These are phyloP conservation scores for Leccinum disarticulatum DNA, from an alignment of 768 basidiomycete species.

Conservation along the genomic window DNA sequence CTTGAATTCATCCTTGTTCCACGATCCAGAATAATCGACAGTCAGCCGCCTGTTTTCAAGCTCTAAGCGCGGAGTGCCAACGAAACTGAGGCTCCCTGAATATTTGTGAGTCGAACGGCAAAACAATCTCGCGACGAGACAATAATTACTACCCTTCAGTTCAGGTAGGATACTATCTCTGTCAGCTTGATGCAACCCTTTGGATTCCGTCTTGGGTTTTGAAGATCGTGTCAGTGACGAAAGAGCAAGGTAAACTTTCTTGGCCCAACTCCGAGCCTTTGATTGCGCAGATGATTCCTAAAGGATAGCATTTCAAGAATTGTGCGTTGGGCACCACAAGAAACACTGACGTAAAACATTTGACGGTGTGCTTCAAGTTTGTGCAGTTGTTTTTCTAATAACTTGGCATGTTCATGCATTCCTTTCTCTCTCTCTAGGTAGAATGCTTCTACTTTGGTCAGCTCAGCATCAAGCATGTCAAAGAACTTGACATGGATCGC, in stretches of 20 bases:
- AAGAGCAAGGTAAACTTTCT: slow-evolving; percentile 9
- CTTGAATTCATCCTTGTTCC: background rate
- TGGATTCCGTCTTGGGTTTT: background rate
- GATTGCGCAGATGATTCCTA: slow-evolving; percentile 18
- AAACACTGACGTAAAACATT: slow-evolving; percentile 50
- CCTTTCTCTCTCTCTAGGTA: slow-evolving; percentile 70
- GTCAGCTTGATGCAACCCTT: background rate
- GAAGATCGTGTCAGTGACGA: slow-evolving; percentile 6
- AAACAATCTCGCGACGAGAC: background rate
- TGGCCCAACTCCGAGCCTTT: slow-evolving; percentile 12
- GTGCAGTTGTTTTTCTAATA: slow-evolving; percentile 65
- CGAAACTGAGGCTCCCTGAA: background rate
- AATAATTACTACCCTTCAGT: slow-evolving; percentile 4
- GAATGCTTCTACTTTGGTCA: slow-evolving; percentile 85
- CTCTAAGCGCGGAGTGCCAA: background rate
- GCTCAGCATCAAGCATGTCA: slow-evolving; percentile 68
- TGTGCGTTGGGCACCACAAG: background rate
- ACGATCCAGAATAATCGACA: background rate
- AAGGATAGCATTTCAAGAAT: background rate
- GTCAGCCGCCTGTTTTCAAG: background rate
- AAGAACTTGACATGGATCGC: slow-evolving; percentile 73
- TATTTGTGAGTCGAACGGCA: background rate
- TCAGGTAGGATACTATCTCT: slow-evolving; percentile 3
- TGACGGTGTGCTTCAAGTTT: slow-evolving; percentile 73
- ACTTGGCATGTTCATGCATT: slow-evolving; percentile 47